Evolutionary conservation across 1,139 yeast genomes (phyloP).

Genomic region (Suhomyces choctaworum): DNA sequence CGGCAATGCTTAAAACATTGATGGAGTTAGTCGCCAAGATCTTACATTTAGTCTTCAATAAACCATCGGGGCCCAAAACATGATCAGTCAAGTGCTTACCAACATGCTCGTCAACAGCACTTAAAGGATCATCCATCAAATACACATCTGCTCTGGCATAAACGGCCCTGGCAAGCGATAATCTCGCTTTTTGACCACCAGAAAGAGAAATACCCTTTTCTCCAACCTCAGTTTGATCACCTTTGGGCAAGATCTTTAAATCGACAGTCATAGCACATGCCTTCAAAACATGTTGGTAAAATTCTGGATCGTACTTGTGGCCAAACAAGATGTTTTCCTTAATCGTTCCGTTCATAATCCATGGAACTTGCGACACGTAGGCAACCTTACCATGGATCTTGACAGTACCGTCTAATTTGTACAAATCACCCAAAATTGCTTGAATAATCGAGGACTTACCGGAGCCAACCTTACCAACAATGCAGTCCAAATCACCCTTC

Average conservation of each 20-base stretch:
- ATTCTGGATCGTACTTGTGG: slow-evolving; percentile 74
- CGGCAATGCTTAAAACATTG: slow-evolving; percentile 78
- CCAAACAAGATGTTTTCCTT: slow-evolving; percentile 78
- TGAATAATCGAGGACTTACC: slow-evolving; percentile 91
- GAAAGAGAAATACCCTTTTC: slow-evolving; percentile 95
- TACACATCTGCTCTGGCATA: slow-evolving; percentile 93
- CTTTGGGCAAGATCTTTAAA: slow-evolving; percentile 75
- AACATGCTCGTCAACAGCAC: slow-evolving; percentile 96
- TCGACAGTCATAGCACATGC: slow-evolving; percentile 88
- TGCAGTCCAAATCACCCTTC: slow-evolving; percentile 82
- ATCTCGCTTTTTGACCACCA: slow-evolving; percentile 96
- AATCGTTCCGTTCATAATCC: slow-evolving; percentile 85
- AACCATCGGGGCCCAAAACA: slow-evolving; percentile 79
- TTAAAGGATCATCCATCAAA: slow-evolving; percentile 86
- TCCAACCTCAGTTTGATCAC: slow-evolving; percentile 90
- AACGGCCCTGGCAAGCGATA: slow-evolving; percentile 91
- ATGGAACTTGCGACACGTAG: slow-evolving; percentile 86
- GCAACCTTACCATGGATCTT: slow-evolving; percentile 78
- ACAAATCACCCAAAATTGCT: slow-evolving; percentile 81
- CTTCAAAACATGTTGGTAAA: slow-evolving; percentile 73
- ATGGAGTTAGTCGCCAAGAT: slow-evolving; percentile 88
- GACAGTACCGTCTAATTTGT: slow-evolving; percentile 75
- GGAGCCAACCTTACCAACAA: slow-evolving; percentile 90
- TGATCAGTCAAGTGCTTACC: slow-evolving; percentile 79
- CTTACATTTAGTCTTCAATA: slow-evolving; percentile 73